Evolutionary conservation across 1,284 basidiomycete genomes (phyloP), one percentile per base, ranked within the genome.

Genomic region (Rhodotorula glutinis): DNA sequence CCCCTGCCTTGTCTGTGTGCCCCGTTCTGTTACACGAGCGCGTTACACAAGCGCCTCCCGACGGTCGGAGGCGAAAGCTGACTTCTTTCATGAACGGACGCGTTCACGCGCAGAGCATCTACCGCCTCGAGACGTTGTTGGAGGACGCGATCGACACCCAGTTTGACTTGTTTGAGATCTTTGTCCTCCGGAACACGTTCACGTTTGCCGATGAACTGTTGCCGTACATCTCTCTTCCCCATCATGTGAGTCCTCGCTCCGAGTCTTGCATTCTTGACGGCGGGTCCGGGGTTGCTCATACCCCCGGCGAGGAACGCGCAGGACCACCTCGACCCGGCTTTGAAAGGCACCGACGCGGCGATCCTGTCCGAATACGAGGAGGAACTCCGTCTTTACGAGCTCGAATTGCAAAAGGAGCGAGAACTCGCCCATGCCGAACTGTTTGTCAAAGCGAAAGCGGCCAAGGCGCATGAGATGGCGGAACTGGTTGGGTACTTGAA

Each of bases 81-180:
- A n/a, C n/a, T n/a, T n/a, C n/a, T n/a, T n/a, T n/a, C n/a, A n/a
- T n/a, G n/a, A n/a, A n/a, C n/a, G n/a, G n/a, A n/a, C n/a, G n/a
- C n/a, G n/a, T n/a, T 0, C 7, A 14, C n/a, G 25, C 11, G 33
- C 56, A 75, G 74, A 74, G 75, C 21, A 59, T 74, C 60, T 70
- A 72, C 59, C 59, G 67, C 25, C 66, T 76, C 21, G 75, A 76
- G 53, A 75, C 75, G 38, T 66, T 75, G 10, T 67, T 76, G 47
- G 74, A 75, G 60, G 57, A 65, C 30, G 59, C 63, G 29, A 74
- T 76, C 54, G 75, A 76, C 69, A 69, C 72, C 30, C 63, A 67
- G 30, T 76, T 76, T 43, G 75, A 76, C 57, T 64, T 75, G 43
- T 75, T 71, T 47, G 75, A 76, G 60, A 63, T 72, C 52, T 76